These are phyloP conservation scores for Mycena filopes DNA, from an alignment of 768 basidiomycete species.

Conservation along the genomic window DNA sequence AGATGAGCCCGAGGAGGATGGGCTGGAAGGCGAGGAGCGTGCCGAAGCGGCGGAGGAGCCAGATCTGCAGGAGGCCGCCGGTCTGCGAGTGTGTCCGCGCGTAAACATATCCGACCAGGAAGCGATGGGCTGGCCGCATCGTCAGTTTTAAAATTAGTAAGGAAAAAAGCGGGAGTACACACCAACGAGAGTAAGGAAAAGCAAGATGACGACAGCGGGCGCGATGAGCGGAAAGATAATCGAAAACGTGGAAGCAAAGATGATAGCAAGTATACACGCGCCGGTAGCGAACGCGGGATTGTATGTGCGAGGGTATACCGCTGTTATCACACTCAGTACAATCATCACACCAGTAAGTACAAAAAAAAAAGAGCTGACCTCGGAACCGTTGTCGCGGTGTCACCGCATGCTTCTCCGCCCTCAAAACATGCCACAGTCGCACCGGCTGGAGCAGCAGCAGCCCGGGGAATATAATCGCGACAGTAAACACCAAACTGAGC, in stretches of 20 bases:
- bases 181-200: slow-evolving; percentile 77
- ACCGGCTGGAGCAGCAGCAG: slow-evolving; percentile 78
- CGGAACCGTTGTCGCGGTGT: slow-evolving; percentile 86
- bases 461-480: slow-evolving; percentile 77
- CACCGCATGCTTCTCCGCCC: slow-evolving; percentile 65
- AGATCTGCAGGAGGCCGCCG: slow-evolving; percentile 78
- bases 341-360: background rate
- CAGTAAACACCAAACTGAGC: slow-evolving; percentile 66
- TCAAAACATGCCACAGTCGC: slow-evolving; percentile 66
- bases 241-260: slow-evolving; percentile 79
- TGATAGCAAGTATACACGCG: slow-evolving; percentile 72
- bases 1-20: slow-evolving; percentile 76
- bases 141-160: background rate
- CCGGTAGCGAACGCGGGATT: slow-evolving; percentile 75
- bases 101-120: slow-evolving; percentile 82
- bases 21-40: slow-evolving; percentile 80
- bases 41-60: slow-evolving; percentile 78
- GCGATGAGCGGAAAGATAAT: slow-evolving; percentile 82
- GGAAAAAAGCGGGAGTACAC: slow-evolving; percentile 36
- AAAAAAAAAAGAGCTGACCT: slow-evolving; percentile 59
- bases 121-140: slow-evolving; percentile 72
- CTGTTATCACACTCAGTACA: slow-evolving; percentile 41
- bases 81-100: slow-evolving; percentile 79
- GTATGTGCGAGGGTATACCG: slow-evolving; percentile 77
- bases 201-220: slow-evolving; percentile 72